phyloP scores from a whole-genome alignment of 1,139 yeast genomes.

The Suhomyces bolitotheri region DNA sequence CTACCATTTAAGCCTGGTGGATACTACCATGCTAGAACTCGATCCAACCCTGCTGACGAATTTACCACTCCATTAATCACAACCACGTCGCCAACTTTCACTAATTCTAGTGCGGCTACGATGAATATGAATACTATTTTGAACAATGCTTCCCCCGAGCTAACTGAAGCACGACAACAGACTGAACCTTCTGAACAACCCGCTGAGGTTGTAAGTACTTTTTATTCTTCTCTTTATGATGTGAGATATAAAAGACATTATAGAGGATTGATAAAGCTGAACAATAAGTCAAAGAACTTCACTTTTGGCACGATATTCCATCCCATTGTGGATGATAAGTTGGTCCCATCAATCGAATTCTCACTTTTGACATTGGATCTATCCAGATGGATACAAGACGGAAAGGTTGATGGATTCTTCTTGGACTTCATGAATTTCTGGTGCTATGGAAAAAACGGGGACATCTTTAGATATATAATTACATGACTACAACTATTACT shows the following conservation, averaged over 20 bases:
- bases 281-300: conserved; percentile 8
- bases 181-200: conserved; percentile 8
- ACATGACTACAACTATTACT: conserved; percentile 2
- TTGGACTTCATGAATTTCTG: conserved; percentile 44
- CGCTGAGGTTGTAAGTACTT: conserved; percentile 27
- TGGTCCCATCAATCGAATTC: conserved; percentile 43
- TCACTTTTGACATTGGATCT: conserved; percentile 40
- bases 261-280: conserved; percentile 13
- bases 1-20: conserved; percentile 7
- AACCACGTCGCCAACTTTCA: conserved; percentile 13
- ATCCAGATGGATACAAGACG: conserved; percentile 27
- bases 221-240: conserved; percentile 40
- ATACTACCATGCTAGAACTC: conserved; percentile 14
- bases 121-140: conserved; percentile 17
- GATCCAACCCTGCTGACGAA: conserved; percentile 18
- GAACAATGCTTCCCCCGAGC: conserved; percentile 1
- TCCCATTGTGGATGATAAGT: conserved; percentile 41
- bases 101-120: conserved; percentile 12
- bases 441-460: conserved; percentile 57
- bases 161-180: conserved; percentile 1
- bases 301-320: conserved; percentile 31
- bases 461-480: conserved; percentile 34
- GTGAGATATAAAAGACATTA: conserved; percentile 36
- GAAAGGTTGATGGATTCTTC: conserved; percentile 47
- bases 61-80: conserved; percentile 12